Conservation (phyloP, 495 filamentous ascomycete genomes). For the Neurospora sublineolata region DNA sequence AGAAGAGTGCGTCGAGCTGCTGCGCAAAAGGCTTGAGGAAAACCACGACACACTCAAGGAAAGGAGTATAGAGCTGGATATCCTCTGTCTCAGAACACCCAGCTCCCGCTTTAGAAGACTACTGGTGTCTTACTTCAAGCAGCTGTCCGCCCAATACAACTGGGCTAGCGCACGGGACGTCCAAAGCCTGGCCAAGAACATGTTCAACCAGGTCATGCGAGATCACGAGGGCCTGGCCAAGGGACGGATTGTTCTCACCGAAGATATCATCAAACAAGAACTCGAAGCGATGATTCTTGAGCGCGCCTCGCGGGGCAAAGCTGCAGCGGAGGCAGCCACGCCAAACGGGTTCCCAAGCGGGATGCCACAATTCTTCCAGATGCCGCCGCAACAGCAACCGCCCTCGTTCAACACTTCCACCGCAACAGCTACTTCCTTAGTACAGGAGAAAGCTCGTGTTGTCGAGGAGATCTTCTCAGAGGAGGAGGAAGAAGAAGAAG, state of each 20-base stretch:
- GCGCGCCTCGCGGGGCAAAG: slow-evolving; percentile 17
- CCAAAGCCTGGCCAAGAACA: slow-evolving; percentile 39
- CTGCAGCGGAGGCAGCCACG: not conserved
- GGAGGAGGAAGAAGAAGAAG: not conserved
- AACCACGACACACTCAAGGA: slow-evolving; percentile 9
- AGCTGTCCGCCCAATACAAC: slow-evolving; percentile 32
- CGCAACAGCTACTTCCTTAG: not conserved
- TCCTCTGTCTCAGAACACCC: slow-evolving; percentile 23
- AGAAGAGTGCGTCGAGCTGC: slow-evolving; percentile 34
- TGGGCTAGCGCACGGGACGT: slow-evolving; percentile 67
- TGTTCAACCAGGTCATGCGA: slow-evolving; percentile 36
- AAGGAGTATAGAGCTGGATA: slow-evolving; percentile 23
- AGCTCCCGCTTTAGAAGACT: slow-evolving; percentile 7
- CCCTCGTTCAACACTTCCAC: not conserved
- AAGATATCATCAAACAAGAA: slow-evolving; percentile 24
- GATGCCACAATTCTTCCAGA: not conserved
- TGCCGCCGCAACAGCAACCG: not conserved
- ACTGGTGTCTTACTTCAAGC: slow-evolving; percentile 28
- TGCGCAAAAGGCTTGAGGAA: slow-evolving; percentile 13
- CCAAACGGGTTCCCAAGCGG: not conserved
- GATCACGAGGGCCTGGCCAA: slow-evolving; percentile 13
- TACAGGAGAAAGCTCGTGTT: not conserved
- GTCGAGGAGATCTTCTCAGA: not conserved
- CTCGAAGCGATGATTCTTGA: slow-evolving; percentile 38
- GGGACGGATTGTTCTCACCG: slow-evolving; percentile 13